Evolutionary conservation across 2,329 filamentous ascomycete species (phyloP).

Genomic region (Colletotrichum limetticola): DNA sequence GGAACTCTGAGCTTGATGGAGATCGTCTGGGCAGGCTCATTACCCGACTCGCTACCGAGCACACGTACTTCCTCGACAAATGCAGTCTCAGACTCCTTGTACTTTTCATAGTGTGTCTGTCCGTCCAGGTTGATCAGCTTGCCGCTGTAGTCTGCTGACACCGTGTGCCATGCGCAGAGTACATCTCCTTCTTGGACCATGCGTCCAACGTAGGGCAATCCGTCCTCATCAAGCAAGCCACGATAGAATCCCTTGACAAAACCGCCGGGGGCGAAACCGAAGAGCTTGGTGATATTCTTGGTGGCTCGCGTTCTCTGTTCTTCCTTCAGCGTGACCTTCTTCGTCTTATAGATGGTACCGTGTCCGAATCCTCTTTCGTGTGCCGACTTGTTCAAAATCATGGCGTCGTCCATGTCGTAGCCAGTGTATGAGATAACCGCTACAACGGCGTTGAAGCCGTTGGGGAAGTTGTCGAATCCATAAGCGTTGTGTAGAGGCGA

Average conservation of each 20-base stretch:
- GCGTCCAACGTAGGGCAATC: conserved; percentile 83
- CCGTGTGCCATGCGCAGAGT: conserved; percentile 89
- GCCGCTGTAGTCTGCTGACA: conserved; percentile 81
- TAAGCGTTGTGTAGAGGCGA: conserved; percentile 95
- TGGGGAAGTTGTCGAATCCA: conserved; percentile 97
- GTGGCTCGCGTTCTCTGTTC: conserved; percentile 74
- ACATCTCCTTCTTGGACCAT: conserved; percentile 84
- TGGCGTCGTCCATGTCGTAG: conserved; percentile 99
- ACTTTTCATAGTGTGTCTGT: conserved; percentile 88
- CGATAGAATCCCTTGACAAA: conserved; percentile 77
- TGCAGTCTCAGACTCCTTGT: conserved; percentile 90
- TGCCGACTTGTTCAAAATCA: conserved; percentile 98
- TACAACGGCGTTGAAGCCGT: conserved; percentile 94
- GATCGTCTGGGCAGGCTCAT: conserved; percentile 85
- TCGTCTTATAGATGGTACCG: conserved; percentile 97
- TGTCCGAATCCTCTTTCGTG: conserved; percentile 96
- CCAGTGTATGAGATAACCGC: conserved; percentile 99
- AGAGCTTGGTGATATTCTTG: conserved; percentile 81
- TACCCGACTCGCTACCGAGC: conserved; percentile 85
- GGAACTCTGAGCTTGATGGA: conserved; percentile 95
- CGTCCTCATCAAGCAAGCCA: conserved; percentile 84
- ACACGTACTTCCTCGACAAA: conserved; percentile 94
- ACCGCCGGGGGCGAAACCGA: conserved; percentile 87
- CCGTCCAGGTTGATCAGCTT: conserved; percentile 88
- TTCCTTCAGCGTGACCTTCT: conserved; percentile 88